Evolutionary conservation across 1,284 basidiomycete species (phyloP), one percentile per base, ranked within the genome.

Genomic region (Ustanciosporium gigantosporum): DNA sequence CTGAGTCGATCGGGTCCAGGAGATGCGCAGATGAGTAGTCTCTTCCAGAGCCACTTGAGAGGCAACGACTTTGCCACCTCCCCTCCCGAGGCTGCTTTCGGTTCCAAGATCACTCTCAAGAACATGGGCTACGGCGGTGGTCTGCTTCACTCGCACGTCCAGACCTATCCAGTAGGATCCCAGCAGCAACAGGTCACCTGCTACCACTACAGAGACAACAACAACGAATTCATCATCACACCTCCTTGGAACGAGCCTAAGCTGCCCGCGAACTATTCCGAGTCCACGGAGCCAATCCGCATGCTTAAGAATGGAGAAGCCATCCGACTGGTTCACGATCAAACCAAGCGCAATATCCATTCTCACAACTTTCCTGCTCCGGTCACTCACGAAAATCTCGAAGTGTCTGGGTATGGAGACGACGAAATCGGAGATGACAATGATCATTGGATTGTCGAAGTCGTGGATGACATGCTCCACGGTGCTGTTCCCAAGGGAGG

Each of bases 61-160:
- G 95, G 94, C 25, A 98, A 97, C 76, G 90, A 95, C 74, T 97
- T 97, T 80, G 81, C 86, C 14, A 82, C 84, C 57, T 57, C 62
- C 3, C 70, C 71, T 16, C 66, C 68, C 25, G 93, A 97, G 70
- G 81, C 95, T 53, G 93, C 91, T 0, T 88, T 84, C 66, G 94
- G 94, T 11, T 95, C 91, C 25, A 90, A 87, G 76, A 69, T 98
- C 43, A 95, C 94, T 0, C 81, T 99, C 25, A 98, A 99, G 79
- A 98, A 96, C 80, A 90, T 94, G 83, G 94, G 93, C 15, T 97
- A 90, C 82, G 95, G 94, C 24, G 94, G 94, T 46, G 94, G 95
- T 31, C 83, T 98, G 4, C 82, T 98, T 1, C 95, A 98, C 79
- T 97, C 94, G 13, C 95, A 98, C 79, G 84, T 94, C 17, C 94